Base-by-base conservation (phyloP, 306 rosid species). In the Trifolium pratense region DNA sequence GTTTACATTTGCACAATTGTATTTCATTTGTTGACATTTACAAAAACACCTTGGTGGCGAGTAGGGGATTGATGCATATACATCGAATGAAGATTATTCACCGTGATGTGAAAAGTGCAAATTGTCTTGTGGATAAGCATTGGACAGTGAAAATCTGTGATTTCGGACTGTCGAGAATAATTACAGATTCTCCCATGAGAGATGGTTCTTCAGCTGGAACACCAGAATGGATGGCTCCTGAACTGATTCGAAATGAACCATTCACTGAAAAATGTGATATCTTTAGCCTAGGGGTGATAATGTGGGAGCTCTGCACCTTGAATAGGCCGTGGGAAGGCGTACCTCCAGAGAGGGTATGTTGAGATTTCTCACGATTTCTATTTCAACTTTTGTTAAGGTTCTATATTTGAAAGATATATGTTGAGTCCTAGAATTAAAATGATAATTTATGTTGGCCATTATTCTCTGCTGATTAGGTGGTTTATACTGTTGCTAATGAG, bases 141-240 rank as follows among this genome's bases (percentile, higher is more conserved):
- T 94, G 88, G 95, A 80, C 91, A 0, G 97, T 91, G 77, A 94
- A 94, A 87, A 83, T 94, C 66, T 94, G 99, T 79, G 99, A 94
- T 85, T 94, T 94, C 73, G 99, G 99, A 76, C 97, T 94, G 58
- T 94, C 99, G 3, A 89, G 96, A 84, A 82, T 89, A 70, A 60
- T 91, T 79, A 84, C 73, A 0, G 91, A 88, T 42, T 60, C 87
- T 48, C 85, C 92, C 65, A 84, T 85, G 78, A 87, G 70, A 68
- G 96, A 87, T 75, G 76, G 92, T 21, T 83, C 96, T 15, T 89
- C 97, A 65, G 97, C 97, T 2, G 99, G 99, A 87, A 94, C 99
- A 46, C 99, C 99, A 3, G 99, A 94, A 79, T 94, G 99, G 99
- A 94, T 94, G 99, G 99, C 99, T 52, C 99, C 99, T 48, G 97